Conservation (phyloP, 139 green algal genomes). For the Chlorella ohadii region DNA sequence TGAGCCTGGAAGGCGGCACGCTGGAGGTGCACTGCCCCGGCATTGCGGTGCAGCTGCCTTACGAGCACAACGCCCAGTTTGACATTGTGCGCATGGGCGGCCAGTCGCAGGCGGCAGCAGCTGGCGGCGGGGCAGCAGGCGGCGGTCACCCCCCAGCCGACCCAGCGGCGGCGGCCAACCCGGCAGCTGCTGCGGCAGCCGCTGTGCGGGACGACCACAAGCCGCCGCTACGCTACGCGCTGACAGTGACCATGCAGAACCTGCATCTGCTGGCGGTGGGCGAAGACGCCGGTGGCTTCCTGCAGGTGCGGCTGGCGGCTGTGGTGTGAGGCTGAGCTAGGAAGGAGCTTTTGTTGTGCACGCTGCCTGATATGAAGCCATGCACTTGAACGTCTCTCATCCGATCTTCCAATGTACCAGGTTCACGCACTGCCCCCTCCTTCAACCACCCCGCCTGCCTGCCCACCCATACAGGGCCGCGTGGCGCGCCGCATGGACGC, state of each 20-base stretch:
- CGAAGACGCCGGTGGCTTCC: slow-evolving; percentile 15
- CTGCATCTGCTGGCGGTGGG: slow-evolving; percentile 15
- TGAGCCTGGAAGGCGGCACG: slow-evolving; percentile 11
- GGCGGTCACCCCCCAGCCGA: neutral
- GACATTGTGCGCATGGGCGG: slow-evolving; percentile 15
- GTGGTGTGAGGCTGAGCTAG: neutral
- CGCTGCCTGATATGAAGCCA: too few species aligned
- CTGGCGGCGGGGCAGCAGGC: neutral
- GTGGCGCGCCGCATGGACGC: slow-evolving; percentile 30
- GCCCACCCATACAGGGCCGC: neutral
- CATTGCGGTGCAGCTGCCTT: slow-evolving; percentile 45
- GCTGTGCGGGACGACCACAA: neutral
- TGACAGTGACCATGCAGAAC: slow-evolving; percentile 38
- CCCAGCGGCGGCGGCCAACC: neutral
- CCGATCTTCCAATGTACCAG: too few species aligned
- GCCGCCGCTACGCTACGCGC: slow-evolving; percentile 21
- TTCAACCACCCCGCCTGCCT: too few species aligned
- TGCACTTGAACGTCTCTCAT: too few species aligned
- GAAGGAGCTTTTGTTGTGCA: too few species aligned
- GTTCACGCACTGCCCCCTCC: too few species aligned
- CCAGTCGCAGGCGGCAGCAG: neutral
- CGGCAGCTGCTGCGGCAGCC: neutral
- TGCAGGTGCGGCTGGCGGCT: slow-evolving; percentile 5
- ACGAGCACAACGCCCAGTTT: slow-evolving; percentile 32
- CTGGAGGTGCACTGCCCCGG: slow-evolving; percentile 41